phyloP scores from a whole-genome alignment of 495 filamentous ascomycete species.

The Xylaria castorea region DNA sequence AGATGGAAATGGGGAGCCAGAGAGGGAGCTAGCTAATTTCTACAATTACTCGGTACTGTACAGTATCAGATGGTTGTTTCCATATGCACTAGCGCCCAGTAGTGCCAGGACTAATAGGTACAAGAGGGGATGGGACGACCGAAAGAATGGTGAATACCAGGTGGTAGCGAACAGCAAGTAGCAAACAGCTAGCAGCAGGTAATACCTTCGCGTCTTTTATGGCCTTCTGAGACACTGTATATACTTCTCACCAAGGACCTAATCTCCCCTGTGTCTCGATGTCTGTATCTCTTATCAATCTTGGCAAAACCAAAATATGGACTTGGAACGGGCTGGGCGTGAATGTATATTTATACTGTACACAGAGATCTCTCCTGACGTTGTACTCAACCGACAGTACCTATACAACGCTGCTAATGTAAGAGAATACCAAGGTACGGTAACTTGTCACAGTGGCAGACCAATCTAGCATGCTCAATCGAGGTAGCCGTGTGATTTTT shows the following conservation, averaged over 20 bases:
- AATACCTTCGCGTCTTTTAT: neutral
- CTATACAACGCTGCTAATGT: neutral
- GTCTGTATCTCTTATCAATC: constrained; percentile 10
- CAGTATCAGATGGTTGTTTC: constrained; percentile 24
- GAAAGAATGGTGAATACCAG: constrained; percentile 1
- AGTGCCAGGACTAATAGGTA: constrained; percentile 7
- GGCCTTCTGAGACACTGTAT: constrained; percentile 4
- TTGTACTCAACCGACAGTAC: neutral
- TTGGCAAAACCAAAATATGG: constrained; percentile 16
- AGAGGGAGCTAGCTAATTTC: constrained; percentile 27
- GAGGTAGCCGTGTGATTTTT: neutral
- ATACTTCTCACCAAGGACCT: neutral
- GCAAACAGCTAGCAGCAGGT: constrained; percentile 1
- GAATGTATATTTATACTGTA: constrained; percentile 17
- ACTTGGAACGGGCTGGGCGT: neutral
- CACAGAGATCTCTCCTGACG: neutral
- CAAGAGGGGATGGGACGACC: constrained; percentile 13
- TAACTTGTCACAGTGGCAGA: neutral
- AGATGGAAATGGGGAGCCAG: constrained; percentile 24
- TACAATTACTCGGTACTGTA: constrained; percentile 19
- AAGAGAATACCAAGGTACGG: neutral
- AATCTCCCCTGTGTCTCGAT: neutral
- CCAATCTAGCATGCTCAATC: constrained; percentile 10
- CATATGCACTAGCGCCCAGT: constrained; percentile 15
- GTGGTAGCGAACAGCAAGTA: neutral